A percentile compares a stretch with the other conserved stretches of the same genome.
Evolutionary conservation across 441 rosid genomes (phyloP).

Genomic region (Populus trichocarpa): DNA sequence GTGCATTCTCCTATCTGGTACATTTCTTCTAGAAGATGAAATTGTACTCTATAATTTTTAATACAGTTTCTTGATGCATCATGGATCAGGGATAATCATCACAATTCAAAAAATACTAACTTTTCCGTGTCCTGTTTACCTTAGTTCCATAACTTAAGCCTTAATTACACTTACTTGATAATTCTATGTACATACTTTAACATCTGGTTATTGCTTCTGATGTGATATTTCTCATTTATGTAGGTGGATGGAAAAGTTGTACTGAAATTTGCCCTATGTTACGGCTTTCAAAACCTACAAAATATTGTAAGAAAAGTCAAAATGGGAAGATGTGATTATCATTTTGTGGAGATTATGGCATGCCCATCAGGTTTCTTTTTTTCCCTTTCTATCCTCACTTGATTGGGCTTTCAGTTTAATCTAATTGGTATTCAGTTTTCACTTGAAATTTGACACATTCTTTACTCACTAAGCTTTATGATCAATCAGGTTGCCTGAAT

Average conservation of each 20-base stretch:
- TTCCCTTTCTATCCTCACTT: background rate
- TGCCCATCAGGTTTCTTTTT: conserved; percentile 77
- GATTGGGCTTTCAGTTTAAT: background rate
- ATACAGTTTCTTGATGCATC: conserved; percentile 1
- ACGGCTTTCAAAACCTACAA: conserved; percentile 94
- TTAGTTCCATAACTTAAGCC: background rate
- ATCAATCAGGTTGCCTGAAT: conserved; percentile 70
- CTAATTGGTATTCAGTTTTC: background rate
- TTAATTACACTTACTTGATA: background rate
- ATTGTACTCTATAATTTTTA: background rate
- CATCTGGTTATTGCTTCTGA: background rate
- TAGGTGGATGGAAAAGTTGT: conserved; percentile 74
- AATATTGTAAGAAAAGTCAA: conserved; percentile 82
- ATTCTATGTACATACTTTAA: background rate
- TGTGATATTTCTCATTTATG: background rate
- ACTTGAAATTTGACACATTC: background rate
- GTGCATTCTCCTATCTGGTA: background rate
- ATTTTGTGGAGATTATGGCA: conserved; percentile 97
- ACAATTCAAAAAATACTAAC: too few relatives aligned
- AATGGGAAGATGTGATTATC: conserved; percentile 72
- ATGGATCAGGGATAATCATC: background rate
- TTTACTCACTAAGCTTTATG: background rate
- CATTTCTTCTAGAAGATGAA: background rate
- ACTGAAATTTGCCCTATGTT: conserved; percentile 80
- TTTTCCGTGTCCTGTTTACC: background rate